phyloP scores from a whole-genome alignment of 2,329 filamentous ascomycete genomes.

The Coniochaeta pulveracea region DNA sequence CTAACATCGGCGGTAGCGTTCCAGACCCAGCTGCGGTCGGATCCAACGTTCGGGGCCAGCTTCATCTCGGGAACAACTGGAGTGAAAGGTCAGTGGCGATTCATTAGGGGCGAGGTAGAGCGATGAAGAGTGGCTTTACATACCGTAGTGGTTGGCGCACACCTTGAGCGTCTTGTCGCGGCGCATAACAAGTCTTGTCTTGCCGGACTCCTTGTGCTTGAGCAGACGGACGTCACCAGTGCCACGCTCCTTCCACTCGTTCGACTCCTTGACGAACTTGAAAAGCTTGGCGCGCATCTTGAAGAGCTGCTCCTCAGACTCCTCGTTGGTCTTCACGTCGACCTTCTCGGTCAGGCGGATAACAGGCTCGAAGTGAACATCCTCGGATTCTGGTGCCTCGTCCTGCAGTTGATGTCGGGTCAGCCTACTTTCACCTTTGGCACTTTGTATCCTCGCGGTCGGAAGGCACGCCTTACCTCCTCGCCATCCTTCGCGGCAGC shows the following conservation, averaged over 20 bases:
- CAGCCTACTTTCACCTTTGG: not conserved
- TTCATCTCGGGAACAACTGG: conserved; percentile 97
- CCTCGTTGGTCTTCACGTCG: conserved; percentile 95
- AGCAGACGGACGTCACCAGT: conserved; percentile 92
- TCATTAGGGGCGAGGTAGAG: too few species aligned
- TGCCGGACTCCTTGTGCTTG: conserved; percentile 98
- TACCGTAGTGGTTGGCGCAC: conserved; percentile 99
- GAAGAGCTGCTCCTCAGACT: conserved; percentile 93
- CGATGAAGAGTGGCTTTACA: conserved; percentile 23
- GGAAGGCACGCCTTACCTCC: conserved; percentile 32
- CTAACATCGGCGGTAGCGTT: conserved; percentile 95
- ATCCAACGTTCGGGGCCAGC: conserved; percentile 93
- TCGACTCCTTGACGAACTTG: conserved; percentile 84
- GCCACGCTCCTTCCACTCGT: conserved; percentile 98
- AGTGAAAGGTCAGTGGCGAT: conserved; percentile 13
- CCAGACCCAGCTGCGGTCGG: conserved; percentile 98
- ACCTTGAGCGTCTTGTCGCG: conserved; percentile 99
- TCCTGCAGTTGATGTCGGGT: conserved; percentile 32
- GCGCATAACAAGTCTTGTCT: conserved; percentile 96
- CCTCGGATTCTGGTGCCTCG: conserved; percentile 74
- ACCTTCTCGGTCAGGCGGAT: conserved; percentile 94
- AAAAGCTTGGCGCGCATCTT: conserved; percentile 99
- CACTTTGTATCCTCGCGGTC: too few species aligned
- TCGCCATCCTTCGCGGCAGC: conserved; percentile 40
- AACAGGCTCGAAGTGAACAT: conserved; percentile 95